These are phyloP conservation scores for Suillus subaureus DNA, from an alignment of 768 basidiomycete species.

Conservation along the genomic window DNA sequence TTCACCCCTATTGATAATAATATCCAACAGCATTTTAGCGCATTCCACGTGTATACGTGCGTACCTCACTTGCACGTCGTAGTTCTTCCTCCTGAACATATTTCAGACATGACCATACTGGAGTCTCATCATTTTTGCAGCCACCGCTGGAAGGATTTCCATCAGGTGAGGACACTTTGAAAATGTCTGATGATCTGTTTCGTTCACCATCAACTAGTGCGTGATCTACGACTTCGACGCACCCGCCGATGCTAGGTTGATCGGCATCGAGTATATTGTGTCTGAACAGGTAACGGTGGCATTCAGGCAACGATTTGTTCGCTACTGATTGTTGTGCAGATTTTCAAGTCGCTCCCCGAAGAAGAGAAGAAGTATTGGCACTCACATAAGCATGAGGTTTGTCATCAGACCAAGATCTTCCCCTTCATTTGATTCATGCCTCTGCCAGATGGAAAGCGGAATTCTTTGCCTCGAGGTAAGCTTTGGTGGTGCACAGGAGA, in stretches of 20 bases:
- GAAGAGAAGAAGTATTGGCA: conserved; percentile 58
- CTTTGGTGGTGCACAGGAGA: background rate
- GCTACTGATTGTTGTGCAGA: conserved; percentile 17
- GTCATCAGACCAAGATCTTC: background rate
- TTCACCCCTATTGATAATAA: conserved; percentile 34
- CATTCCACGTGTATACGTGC: conserved; percentile 38
- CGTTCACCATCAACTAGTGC: conserved; percentile 32
- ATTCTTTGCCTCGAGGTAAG: conserved; percentile 34
- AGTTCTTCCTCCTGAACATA: background rate
- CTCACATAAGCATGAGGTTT: conserved; percentile 50
- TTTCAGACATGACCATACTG: conserved; percentile 33
- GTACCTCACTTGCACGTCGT: background rate
- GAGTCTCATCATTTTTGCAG: conserved; percentile 50
- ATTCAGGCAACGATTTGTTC: background rate
- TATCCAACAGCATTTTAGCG: conserved; percentile 34
- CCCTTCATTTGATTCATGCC: conserved; percentile 24
- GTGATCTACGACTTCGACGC: conserved; percentile 45
- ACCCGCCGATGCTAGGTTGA: conserved; percentile 45
- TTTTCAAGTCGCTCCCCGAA: conserved; percentile 42
- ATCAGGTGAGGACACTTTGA: conserved; percentile 36
- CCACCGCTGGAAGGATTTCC: conserved; percentile 39
- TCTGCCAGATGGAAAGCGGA: conserved; percentile 34
- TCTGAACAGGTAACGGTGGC: conserved; percentile 36
- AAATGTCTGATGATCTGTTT: background rate
- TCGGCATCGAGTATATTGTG: conserved; percentile 57